Base-by-base conservation (phyloP, 2,329 filamentous ascomycete species). In the Ceratocystis albifundus region DNA sequence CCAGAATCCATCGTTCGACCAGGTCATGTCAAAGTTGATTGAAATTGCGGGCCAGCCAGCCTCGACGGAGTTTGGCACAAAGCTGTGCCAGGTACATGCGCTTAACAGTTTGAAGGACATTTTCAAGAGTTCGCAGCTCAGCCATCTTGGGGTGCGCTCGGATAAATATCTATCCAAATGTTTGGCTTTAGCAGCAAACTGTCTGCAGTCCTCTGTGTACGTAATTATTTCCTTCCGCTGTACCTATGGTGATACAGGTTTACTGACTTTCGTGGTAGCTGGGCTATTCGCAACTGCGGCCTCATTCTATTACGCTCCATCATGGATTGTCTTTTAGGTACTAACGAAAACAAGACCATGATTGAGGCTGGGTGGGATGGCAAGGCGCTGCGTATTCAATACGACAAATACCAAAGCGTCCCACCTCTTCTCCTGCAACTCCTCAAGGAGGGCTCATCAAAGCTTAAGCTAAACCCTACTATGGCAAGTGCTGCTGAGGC, bases 271-370 rank as follows among this genome's bases (percentile, higher is more conserved):
- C 17, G 10, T 45, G 46, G 3, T 68, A 89, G 86, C 25, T 99
- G 94, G 94, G 90, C 92, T 0, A 91, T 99, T 66, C 87, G 92
- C 0, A 99, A 99, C 74, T 96, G 91, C 70, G 91, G 91, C 1
- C 77, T 97, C 44, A 88, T 97, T 76, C 83, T 99, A 5, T 86
- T 97, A 70, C 85, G 93, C 65, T 90, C 90, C 69, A 79, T 96
- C 4, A 88, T 96, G 64, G 89, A 94, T 72, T 83, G 84, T 69
- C 77, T 95, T 0, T 84, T 94, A 32, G 89, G 89, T 17, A 89
- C 86, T 0, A 86, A 84, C 65, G 87, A 90, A 75, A 90, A 79
- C 78, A 91, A 87, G 72, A 71, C 76, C 3, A 77, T 76, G 61
- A 85, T 81, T 71, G 87, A 81, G 73, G 81, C 77, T 62, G 83